Evolutionary conservation across 2,329 filamentous ascomycete genomes (phyloP).

Genomic region (Leptographium lundbergii): DNA sequence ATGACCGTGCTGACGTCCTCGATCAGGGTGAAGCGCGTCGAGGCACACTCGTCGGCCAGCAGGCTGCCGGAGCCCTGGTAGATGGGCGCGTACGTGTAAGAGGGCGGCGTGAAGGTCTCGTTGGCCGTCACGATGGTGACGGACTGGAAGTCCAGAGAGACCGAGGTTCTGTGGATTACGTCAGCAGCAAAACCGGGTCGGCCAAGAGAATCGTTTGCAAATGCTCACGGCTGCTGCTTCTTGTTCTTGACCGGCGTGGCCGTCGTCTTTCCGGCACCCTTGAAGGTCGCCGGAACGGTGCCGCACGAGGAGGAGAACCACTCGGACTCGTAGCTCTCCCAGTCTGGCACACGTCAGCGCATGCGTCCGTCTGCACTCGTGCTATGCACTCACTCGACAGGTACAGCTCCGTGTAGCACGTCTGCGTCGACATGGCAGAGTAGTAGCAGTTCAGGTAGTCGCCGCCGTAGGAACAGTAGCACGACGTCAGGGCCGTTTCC

Average conservation of each 20-base stretch:
- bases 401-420: slow-evolving; percentile 7
- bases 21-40: slow-evolving; percentile 16
- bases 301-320: slow-evolving; percentile 12
- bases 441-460: slow-evolving; percentile 15
- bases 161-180: not conserved
- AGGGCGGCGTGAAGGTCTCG: not conserved
- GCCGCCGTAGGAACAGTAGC: slow-evolving; percentile 15
- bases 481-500: slow-evolving; percentile 4
- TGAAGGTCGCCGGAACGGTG: slow-evolving; percentile 8
- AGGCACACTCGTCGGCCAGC: slow-evolving; percentile 13
- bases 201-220: no score
- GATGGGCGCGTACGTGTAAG: slow-evolving; percentile 7
- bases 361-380: not conserved
- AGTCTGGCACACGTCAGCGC: not conserved
- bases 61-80: slow-evolving; percentile 13
- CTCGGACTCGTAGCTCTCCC: slow-evolving; percentile 9
- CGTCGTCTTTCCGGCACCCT: slow-evolving; percentile 5
- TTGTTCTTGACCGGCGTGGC: not conserved
- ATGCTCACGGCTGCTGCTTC: not conserved
- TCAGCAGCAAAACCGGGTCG: not conserved
- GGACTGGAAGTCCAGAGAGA: not conserved
- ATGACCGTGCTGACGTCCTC: slow-evolving; percentile 15
- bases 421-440: slow-evolving; percentile 4
- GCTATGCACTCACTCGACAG: not conserved
- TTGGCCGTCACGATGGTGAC: not conserved